A percentile compares a stretch with the other conserved stretches of the same genome.
Conservation (phyloP, 1,284 basidiomycete genomes). For the Gomphus sp. region DNA sequence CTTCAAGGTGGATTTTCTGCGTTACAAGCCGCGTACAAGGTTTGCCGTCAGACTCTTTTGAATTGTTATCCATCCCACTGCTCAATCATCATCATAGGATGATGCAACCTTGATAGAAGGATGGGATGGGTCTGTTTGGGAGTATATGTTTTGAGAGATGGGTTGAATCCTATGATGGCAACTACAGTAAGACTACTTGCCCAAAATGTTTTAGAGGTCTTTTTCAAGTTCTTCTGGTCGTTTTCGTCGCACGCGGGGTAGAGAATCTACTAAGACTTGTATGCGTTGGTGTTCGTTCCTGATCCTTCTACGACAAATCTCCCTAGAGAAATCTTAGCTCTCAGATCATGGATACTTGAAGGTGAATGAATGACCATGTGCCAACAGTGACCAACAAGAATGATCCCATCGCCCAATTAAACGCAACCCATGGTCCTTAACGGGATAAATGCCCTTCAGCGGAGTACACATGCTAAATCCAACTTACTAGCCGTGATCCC, state of each 20-base stretch:
- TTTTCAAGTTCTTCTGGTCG: slow-evolving; percentile 4
- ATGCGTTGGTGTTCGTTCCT: slow-evolving; percentile 7
- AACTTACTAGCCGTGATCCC: slow-evolving; percentile 40
- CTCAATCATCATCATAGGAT: slow-evolving; percentile 31
- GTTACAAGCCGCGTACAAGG: slow-evolving; percentile 64
- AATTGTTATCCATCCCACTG: slow-evolving; percentile 1
- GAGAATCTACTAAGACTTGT: slow-evolving; percentile 10
- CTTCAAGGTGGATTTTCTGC: slow-evolving; percentile 61
- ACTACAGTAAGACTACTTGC: too few relatives aligned
- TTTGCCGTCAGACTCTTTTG: slow-evolving; percentile 17
- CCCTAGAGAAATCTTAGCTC: background rate
- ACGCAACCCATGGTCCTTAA: slow-evolving; percentile 35
- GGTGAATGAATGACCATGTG: slow-evolving; percentile 35
- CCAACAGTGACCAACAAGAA: slow-evolving; percentile 43
- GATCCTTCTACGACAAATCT: slow-evolving; percentile 7
- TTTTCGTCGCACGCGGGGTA: slow-evolving; percentile 3
- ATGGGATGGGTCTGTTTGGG: slow-evolving; percentile 40
- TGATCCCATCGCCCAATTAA: slow-evolving; percentile 48
- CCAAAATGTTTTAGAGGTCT: background rate
- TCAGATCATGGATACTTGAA: background rate
- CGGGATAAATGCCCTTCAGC: background rate
- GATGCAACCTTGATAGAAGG: slow-evolving; percentile 66
- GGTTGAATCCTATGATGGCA: background rate
- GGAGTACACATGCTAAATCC: background rate
- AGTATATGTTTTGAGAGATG: slow-evolving; percentile 5